phyloP scores from a whole-genome alignment of 495 filamentous ascomycete species.

The Cladorrhinum samala region DNA sequence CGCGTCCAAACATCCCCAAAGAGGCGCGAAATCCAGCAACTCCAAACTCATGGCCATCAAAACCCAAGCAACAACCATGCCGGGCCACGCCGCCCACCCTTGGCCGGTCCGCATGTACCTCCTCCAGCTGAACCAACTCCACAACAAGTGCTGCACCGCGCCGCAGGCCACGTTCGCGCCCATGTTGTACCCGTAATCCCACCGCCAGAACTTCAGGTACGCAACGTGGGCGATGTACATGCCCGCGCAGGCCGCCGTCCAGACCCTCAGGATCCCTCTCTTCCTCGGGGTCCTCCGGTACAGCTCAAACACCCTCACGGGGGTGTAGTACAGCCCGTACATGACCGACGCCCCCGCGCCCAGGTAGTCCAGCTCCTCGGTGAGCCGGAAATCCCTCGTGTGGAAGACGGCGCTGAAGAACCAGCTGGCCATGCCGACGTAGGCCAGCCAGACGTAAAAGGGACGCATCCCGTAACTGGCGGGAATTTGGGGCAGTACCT shows the following conservation, averaged over 20 bases:
- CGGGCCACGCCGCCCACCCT: constrained; percentile 86
- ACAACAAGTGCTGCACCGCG: constrained; percentile 72
- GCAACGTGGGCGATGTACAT: constrained; percentile 73
- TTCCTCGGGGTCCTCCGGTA: constrained; percentile 56
- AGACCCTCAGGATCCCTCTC: constrained; percentile 56
- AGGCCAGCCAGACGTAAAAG: constrained; percentile 78
- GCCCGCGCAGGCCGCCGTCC: constrained; percentile 64
- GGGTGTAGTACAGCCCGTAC: constrained; percentile 81
- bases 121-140: constrained; percentile 74
- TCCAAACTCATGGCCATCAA: constrained; percentile 92
- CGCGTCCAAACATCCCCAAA: constrained; percentile 78
- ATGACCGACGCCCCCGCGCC: constrained; percentile 85
- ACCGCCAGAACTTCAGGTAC: constrained; percentile 78
- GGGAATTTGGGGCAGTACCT: constrained; percentile 63
- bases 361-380: constrained; percentile 95
- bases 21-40: constrained; percentile 85
- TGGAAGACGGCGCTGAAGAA: constrained; percentile 86
- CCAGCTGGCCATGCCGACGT: constrained; percentile 79
- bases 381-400: constrained; percentile 73
- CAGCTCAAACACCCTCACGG: constrained; percentile 73
- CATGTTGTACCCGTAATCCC: constrained; percentile 99
- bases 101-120: constrained; percentile 61
- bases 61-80: constrained; percentile 88
- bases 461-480: constrained; percentile 63
- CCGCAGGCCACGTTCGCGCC: constrained; percentile 82